Evolutionary conservation across 1,139 yeast genomes (phyloP).

Genomic region (Sugiyamaella sp.): DNA sequence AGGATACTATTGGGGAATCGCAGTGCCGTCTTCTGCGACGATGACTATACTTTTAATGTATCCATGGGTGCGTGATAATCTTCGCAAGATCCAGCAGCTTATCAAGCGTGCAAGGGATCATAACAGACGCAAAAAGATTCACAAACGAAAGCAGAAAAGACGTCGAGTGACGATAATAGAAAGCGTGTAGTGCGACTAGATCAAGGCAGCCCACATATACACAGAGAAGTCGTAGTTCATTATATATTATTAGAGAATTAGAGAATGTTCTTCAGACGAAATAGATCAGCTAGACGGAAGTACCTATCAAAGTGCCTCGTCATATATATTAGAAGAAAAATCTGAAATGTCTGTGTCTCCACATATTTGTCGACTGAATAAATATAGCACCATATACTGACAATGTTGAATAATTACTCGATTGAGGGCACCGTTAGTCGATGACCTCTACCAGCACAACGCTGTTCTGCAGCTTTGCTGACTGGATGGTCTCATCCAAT

Average conservation of each 20-base stretch:
- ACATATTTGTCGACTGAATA: too few relatives aligned
- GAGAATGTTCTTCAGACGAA: too few relatives aligned
- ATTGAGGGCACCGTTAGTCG: constrained; percentile 28
- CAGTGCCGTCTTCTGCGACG: constrained; percentile 52
- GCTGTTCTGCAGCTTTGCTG: constrained; percentile 80
- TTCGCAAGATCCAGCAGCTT: constrained; percentile 23
- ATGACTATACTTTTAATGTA: constrained; percentile 41
- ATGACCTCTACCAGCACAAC: constrained; percentile 68
- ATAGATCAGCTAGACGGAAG: too few relatives aligned
- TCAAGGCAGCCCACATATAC: too few relatives aligned
- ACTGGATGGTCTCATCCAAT: constrained; percentile 63
- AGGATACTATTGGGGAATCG: constrained; percentile 54
- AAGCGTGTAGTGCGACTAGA: background rate
- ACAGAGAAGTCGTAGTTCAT: too few relatives aligned
- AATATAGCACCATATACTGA: too few relatives aligned
- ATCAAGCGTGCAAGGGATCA: constrained; percentile 8
- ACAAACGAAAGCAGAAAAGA: constrained; percentile 1
- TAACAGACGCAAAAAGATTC: constrained; percentile 17
- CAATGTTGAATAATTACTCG: too few relatives aligned
- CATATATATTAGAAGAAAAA: too few relatives aligned
- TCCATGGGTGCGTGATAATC: constrained; percentile 31
- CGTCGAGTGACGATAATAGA: background rate
- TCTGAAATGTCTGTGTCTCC: too few relatives aligned
- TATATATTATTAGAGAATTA: too few relatives aligned
- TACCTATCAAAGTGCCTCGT: too few relatives aligned